Base-by-base conservation (phyloP, 2,329 filamentous ascomycete genomes). In the Gliomastix tumulicola region DNA sequence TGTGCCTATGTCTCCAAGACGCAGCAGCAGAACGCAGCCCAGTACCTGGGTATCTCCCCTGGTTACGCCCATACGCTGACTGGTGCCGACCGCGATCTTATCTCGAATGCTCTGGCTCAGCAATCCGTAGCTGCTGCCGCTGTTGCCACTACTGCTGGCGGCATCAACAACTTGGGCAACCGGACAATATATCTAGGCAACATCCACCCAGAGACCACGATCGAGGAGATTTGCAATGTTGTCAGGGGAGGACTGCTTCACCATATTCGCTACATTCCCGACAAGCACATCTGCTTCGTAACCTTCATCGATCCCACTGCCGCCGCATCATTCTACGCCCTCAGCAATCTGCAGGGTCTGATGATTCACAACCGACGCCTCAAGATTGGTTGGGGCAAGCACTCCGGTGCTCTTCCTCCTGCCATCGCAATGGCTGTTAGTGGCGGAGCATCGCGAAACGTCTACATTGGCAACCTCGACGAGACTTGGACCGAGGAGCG, bases 201-300 rank as follows among this genome's bases (percentile, higher is more conserved):
- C 64, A 98, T 98, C 47, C 92, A 98, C 60, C 92, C 92, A 0
- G 92, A 98, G 67, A 98, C 92, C 2, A 97, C 90, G 3, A 94
- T 97, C 49, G 92, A 98, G 67, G 92, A 98, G 67, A 98, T 98
- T 58, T 98, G 92, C 75, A 98, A 98, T 55, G 92, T 98, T 39
- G 92, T 98, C 36, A 81, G 92, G 46, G 92, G 92, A 41, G 92
- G 92, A 50, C 76, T 98, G 46, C 74, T 98, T 51, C 92, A 98
- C 62, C 92, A 98, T 62, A 94, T 98, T 60, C 88, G 92, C 49
- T 98, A 97, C 65, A 98, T 98, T 51, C 92, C 92, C 7, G 92
- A 98, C 69, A 98, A 98, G 77, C 92, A 98, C 66, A 98, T 98
- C 50, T 98, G 92, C 72, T 98, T 98, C 56, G 92, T 98, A 39